Evolutionary conservation across 768 basidiomycete species (phyloP), one percentile per base, ranked within the genome.

Genomic region (Candolleomyces aberdarensis): DNA sequence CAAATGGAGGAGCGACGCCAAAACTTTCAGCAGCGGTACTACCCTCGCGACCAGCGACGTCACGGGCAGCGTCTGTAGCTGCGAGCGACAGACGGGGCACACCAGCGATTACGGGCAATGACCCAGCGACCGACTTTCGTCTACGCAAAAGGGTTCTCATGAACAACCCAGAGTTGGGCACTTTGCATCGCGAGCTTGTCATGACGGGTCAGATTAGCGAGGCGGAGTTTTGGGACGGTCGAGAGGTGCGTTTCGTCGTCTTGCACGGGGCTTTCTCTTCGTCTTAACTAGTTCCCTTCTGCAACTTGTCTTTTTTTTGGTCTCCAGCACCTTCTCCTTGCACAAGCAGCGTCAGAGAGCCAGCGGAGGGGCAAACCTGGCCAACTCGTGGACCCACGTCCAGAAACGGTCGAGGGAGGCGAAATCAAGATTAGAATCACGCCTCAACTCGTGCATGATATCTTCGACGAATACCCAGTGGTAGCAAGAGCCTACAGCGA

Each of bases 401-500:
- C 92, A 4, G 88, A 92, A 69, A 86, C 92, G 1, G 85, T 89
- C 17, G 91, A 92, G 62, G 84, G 85, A 22, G 92, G 92, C 17
- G 92, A 96, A 73, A 83, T 91, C 69, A 96, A 92, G 73, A 92
- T 95, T 64, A 85, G 89, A 63, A 89, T 96, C 52, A 96, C 94
- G 3, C 91, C 91, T 15, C 92, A 95, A 73, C 82, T 98, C 49
- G 91, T 96, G 39, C 87, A 92, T 67, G 96, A 98, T 68, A 94
- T 98, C 53, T 99, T 99, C 67, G 95, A 98, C 64, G 96, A 97
- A 76, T 98, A 95, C 70, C 96, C 97, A 2, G 90, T 97, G 36
- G 94, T 98, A 13, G 88, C 90, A 44, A 91, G 86, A 72, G 96
- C 95, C 0, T 96, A 97, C 68, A 88, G 78, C 62, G 95, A 96